Percentiles rank a stretch among this genome's conserved stretches.
Evolutionary conservation across 495 filamentous ascomycete genomes (phyloP).

Genomic region (Massariosphaeria phaeospora): DNA sequence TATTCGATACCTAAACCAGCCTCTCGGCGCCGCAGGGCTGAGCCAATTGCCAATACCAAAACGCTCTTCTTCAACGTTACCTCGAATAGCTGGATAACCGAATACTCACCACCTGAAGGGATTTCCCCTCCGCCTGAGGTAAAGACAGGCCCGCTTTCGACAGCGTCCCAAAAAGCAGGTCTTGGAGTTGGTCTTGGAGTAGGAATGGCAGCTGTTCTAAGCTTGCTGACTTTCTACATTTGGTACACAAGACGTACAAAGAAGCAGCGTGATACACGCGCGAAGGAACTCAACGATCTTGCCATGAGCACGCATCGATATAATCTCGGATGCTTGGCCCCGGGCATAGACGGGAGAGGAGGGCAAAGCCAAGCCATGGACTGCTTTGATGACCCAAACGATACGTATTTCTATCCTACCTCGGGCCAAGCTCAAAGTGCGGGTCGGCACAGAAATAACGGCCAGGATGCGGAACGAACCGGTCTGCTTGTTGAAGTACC

Average conservation of each 20-base stretch:
- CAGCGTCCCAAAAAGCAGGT: slow-evolving; percentile 53
- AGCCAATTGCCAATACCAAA: slow-evolving; percentile 40
- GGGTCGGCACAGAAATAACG: slow-evolving; percentile 32
- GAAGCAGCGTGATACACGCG: slow-evolving; percentile 44
- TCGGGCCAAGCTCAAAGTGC: neutral
- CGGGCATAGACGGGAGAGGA: slow-evolving; percentile 19
- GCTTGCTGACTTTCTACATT: slow-evolving; percentile 50
- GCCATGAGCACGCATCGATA: slow-evolving; percentile 46
- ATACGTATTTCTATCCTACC: slow-evolving; percentile 11
- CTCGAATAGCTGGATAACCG: slow-evolving; percentile 62
- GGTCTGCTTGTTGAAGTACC: slow-evolving; percentile 53
- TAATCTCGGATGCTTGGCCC: slow-evolving; percentile 12
- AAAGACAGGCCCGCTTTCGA: slow-evolving; percentile 29
- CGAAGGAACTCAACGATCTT: slow-evolving; percentile 52
- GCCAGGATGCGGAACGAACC: slow-evolving; percentile 48
- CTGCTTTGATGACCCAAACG: slow-evolving; percentile 16
- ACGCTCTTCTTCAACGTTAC: slow-evolving; percentile 75
- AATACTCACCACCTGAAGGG: slow-evolving; percentile 57
- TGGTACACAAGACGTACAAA: slow-evolving; percentile 55
- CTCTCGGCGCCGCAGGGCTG: slow-evolving; percentile 36
- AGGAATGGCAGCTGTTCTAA: slow-evolving; percentile 53
- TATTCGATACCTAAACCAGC: slow-evolving; percentile 58
- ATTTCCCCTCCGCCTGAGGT: slow-evolving; percentile 6
- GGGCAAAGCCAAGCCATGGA: slow-evolving; percentile 11
- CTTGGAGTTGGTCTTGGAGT: slow-evolving; percentile 73